Evolutionary conservation across 768 basidiomycete species (phyloP).

Genomic region (Hygrocybe punicea): DNA sequence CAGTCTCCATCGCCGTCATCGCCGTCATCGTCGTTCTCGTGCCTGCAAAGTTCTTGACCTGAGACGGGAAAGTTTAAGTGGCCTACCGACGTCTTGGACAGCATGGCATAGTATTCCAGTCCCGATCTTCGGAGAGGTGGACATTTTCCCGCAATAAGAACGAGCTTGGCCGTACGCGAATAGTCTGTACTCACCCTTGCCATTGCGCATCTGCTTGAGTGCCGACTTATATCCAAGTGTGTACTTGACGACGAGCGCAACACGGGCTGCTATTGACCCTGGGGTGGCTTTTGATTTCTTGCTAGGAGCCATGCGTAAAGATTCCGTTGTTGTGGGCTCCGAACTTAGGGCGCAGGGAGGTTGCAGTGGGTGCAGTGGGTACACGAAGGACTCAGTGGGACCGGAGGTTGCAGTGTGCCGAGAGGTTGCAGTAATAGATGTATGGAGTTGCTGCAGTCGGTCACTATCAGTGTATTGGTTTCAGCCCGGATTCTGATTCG

Average conservation of each 20-base stretch:
- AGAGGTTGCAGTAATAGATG: too few species aligned
- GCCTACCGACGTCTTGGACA: slow-evolving; percentile 98
- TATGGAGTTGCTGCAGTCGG: too few species aligned
- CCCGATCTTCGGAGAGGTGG: slow-evolving; percentile 98
- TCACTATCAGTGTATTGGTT: too few species aligned
- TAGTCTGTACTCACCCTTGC: slow-evolving; percentile 77
- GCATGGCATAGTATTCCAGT: slow-evolving; percentile 99
- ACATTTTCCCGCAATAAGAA: slow-evolving; percentile 98
- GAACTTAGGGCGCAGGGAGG: too few species aligned
- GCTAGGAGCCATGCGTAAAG: too few species aligned
- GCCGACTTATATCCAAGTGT: slow-evolving; percentile 96
- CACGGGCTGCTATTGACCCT: slow-evolving; percentile 89
- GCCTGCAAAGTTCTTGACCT: too few species aligned
- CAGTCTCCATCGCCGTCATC: slow-evolving; percentile 52
- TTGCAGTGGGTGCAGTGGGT: too few species aligned
- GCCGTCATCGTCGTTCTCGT: slow-evolving; percentile 37
- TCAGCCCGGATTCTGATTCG: too few species aligned
- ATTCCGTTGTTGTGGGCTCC: too few species aligned
- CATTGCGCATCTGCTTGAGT: slow-evolving; percentile 95
- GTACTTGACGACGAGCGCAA: slow-evolving; percentile 97
- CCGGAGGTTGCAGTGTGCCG: too few species aligned
- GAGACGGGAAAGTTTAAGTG: slow-evolving; percentile 53
- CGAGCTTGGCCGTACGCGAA: slow-evolving; percentile 77
- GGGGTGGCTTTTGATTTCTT: slow-evolving; percentile 35
- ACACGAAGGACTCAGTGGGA: too few species aligned